Conservation (phyloP, 1,139 yeast genomes). For the Magnusiomyces tetraspermus region DNA sequence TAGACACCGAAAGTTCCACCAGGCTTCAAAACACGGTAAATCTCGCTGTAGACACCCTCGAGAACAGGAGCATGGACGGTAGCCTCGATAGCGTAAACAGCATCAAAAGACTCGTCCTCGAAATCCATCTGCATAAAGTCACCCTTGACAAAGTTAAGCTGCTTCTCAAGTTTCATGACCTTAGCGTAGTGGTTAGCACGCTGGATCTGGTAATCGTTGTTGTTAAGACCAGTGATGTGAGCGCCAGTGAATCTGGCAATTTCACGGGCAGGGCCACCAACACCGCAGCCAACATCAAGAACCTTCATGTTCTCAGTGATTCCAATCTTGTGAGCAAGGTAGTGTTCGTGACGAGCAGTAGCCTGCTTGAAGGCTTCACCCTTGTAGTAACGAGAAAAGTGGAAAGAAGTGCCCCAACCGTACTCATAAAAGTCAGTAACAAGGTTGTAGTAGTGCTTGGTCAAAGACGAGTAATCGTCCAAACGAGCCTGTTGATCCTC, state of each 20-base stretch:
- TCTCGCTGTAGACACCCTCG: conserved; percentile 93
- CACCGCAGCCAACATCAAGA: conserved; percentile 98
- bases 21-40: conserved; percentile 91
- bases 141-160: conserved; percentile 84
- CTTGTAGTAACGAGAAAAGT: conserved; percentile 83
- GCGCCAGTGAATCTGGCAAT: conserved; percentile 86
- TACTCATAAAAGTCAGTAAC: conserved; percentile 96
- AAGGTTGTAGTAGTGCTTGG: conserved; percentile 92
- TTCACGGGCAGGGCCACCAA: conserved; percentile 98
- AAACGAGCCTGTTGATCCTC: conserved; percentile 59
- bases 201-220: conserved; percentile 89
- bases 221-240: conserved; percentile 81
- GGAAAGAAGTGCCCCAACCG: conserved; percentile 99
- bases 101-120: conserved; percentile 80
- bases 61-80: conserved; percentile 96
- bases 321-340: conserved; percentile 78
- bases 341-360: conserved; percentile 94
- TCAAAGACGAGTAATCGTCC: conserved; percentile 76
- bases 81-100: conserved; percentile 97
- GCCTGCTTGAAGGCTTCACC: conserved; percentile 95
- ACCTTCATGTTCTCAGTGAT: conserved; percentile 74
- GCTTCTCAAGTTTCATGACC: conserved; percentile 54
- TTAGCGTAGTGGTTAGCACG: conserved; percentile 80
- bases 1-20: conserved; percentile 97
- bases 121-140: conserved; percentile 99